Base-by-base conservation (phyloP, 495 filamentous ascomycete species). In the Neurospora pannonica region DNA sequence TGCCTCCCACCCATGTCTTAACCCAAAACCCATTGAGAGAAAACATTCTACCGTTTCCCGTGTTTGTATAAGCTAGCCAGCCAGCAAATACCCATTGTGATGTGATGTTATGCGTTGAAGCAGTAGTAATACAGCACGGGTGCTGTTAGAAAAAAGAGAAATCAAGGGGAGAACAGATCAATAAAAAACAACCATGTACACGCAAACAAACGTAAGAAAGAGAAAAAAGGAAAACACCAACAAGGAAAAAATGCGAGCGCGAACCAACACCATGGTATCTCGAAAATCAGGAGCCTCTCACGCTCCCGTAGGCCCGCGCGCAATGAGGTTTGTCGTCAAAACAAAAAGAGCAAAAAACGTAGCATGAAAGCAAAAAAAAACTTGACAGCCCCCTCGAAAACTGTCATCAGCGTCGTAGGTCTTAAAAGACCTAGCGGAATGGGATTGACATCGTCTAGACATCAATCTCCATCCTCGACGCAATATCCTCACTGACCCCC, bases 401-500 rank as follows among this genome's bases (percentile, higher is more conserved):
- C 46, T 54, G 46, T 54, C 46, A 54, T 28, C 11, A 54, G 54
- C 28, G 7, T 34, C 28, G 28, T 34, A 62, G 54, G 15, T 19
- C 11, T 17, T 31, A 0, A 8, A 60, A 7, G 48, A 28, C 24
- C n/a, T 60, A 62, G 7, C 54, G 54, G 28, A 62, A 17, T 34
- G 15, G 15, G 28, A 34, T 34, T 19, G 54, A 19, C 15, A 34
- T 34, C 11, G 24, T 34, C 76, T 73, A 82, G 19, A 82, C 76
- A 75, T 85, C 87, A 75, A 88, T 84, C 76, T 94, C 92, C 90
- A 94, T 93, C 13, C 86, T 86, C 36, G 89, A 87, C 46, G 88
- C 91, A 71, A 93, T 90, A 71, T 93, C 92, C 81, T 93, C 91
- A 76, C 91, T 93, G 76, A 93, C 86, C 5, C 90, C 91, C 36